Percentiles rank a stretch among this genome's conserved stretches.
phyloP scores from a whole-genome alignment of 768 basidiomycete species.

The Rhizopogon vinicolor region DNA sequence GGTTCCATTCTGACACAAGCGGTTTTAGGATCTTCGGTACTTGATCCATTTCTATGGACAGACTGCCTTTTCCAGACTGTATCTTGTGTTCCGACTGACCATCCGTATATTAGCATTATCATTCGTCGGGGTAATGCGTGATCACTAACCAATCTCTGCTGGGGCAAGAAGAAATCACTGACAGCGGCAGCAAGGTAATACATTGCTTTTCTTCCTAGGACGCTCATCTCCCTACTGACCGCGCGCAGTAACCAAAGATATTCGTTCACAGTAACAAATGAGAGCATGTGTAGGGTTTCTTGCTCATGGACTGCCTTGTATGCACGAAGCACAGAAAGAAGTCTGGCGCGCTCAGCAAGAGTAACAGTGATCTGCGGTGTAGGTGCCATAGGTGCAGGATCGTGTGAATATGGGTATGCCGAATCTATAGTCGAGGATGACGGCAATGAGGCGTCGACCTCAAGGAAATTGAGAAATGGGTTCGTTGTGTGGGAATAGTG shows the following conservation, averaged over 20 bases:
- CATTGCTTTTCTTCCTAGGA: slow-evolving; percentile 68
- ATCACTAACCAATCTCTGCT: slow-evolving; percentile 76
- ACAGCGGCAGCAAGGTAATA: slow-evolving; percentile 98
- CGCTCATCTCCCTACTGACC: slow-evolving; percentile 72
- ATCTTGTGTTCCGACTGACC: slow-evolving; percentile 95
- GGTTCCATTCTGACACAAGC: slow-evolving; percentile 91
- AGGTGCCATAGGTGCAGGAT: slow-evolving; percentile 18
- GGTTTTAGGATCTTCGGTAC: slow-evolving; percentile 95
- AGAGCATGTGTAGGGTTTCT: slow-evolving; percentile 77
- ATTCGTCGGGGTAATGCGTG: neutral
- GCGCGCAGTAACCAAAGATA: slow-evolving; percentile 91
- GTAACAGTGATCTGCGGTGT: slow-evolving; percentile 61
- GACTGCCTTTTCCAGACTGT: slow-evolving; percentile 91
- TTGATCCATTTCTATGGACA: slow-evolving; percentile 97
- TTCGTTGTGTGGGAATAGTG: slow-evolving; percentile 99
- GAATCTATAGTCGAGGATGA: slow-evolving; percentile 16
- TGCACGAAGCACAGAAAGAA: slow-evolving; percentile 67
- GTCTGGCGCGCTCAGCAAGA: slow-evolving; percentile 53
- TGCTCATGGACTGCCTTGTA: slow-evolving; percentile 78
- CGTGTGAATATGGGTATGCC: slow-evolving; percentile 22
- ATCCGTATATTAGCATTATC: neutral
- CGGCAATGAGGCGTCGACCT: slow-evolving; percentile 40
- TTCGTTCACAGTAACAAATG: slow-evolving; percentile 93
- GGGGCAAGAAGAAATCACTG: slow-evolving; percentile 95
- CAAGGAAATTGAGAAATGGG: slow-evolving; percentile 93